Evolutionary conservation across 2,329 filamentous ascomycete species (phyloP).

Genomic region (Aspergillaceae sp.): DNA sequence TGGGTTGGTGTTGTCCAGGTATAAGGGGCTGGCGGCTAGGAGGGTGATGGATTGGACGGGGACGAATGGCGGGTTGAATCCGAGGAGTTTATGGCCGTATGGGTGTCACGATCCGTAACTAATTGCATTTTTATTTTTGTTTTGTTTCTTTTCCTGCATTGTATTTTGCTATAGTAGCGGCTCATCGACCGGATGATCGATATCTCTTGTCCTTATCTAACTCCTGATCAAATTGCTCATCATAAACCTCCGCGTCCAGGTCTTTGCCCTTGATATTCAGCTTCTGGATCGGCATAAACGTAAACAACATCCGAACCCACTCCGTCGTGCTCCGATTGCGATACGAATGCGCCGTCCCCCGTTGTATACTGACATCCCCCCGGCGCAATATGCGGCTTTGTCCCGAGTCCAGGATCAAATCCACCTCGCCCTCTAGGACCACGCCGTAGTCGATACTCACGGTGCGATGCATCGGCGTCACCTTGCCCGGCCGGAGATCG

Average conservation of each 20-base stretch:
- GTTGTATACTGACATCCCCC: slow-evolving; percentile 29
- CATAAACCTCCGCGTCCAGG: slow-evolving; percentile 40
- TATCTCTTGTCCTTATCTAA: too few species aligned
- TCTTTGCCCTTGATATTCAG: slow-evolving; percentile 41
- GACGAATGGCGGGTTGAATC: neutral
- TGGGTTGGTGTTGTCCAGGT: neutral
- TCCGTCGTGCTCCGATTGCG: slow-evolving; percentile 16
- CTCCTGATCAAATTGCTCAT: slow-evolving; percentile 11
- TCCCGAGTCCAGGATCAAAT: slow-evolving; percentile 30
- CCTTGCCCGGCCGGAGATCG: slow-evolving; percentile 25
- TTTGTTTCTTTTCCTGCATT: slow-evolving; percentile 1
- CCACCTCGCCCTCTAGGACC: slow-evolving; percentile 30
- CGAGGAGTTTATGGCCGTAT: neutral
- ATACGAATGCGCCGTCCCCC: slow-evolving; percentile 25
- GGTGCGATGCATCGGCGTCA: slow-evolving; percentile 30
- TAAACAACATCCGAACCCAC: slow-evolving; percentile 26
- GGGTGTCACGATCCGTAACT: neutral
- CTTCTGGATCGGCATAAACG: slow-evolving; percentile 22
- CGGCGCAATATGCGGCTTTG: slow-evolving; percentile 21
- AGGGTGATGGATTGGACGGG: neutral
- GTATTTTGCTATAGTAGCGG: too few species aligned
- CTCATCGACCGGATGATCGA: too few species aligned
- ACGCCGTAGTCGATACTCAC: slow-evolving; percentile 31
- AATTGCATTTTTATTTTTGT: neutral
- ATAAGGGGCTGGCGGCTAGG: neutral